A percentile compares a stretch with the other conserved stretches of the same genome.
These are phyloP conservation scores for Metschnikowia picachoensis DNA, from an alignment of 805 yeast species.

Conservation along the genomic window DNA sequence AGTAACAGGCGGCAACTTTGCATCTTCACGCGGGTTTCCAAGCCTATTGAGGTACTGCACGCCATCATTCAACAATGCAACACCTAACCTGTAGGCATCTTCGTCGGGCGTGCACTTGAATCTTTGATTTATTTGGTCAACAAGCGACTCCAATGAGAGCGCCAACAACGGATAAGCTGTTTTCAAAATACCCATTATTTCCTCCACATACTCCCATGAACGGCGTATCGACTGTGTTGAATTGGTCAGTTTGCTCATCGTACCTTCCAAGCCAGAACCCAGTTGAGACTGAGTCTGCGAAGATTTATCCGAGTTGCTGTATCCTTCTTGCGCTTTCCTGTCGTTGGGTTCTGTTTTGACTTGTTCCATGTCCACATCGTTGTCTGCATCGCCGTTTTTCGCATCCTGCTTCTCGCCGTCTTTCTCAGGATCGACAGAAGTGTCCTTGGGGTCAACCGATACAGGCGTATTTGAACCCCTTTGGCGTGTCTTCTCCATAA, in stretches of 20 bases:
- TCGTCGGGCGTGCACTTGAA: constrained; percentile 94
- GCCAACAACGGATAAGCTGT: constrained; percentile 96
- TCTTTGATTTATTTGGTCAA: constrained; percentile 90
- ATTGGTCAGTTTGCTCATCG: not conserved
- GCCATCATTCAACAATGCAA: constrained; percentile 90
- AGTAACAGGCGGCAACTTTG: constrained; percentile 84
- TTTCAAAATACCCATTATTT: constrained; percentile 89
- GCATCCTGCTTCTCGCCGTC: not conserved
- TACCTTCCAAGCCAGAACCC: not conserved
- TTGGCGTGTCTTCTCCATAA: constrained; percentile 32
- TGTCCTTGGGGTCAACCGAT: constrained; percentile 13
- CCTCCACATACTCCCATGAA: constrained; percentile 92
- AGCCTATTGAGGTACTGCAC: constrained; percentile 83
- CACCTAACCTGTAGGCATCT: constrained; percentile 90
- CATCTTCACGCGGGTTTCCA: constrained; percentile 83
- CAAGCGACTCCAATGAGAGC: constrained; percentile 86
- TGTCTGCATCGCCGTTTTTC: not conserved
- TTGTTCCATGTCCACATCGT: constrained; percentile 1
- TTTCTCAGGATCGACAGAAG: constrained; percentile 1
- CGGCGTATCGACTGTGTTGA: constrained; percentile 40
- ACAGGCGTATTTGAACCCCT: constrained; percentile 10
- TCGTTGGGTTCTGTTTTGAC: constrained; percentile 2
- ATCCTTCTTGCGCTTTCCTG: constrained; percentile 2
- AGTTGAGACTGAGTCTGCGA: constrained; percentile 5
- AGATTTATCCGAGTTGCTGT: constrained; percentile 1